Evolutionary conservation across 352 stramenopile genomes (phyloP), one percentile per base, ranked within the genome.

Genomic region (Pythium sp.): DNA sequence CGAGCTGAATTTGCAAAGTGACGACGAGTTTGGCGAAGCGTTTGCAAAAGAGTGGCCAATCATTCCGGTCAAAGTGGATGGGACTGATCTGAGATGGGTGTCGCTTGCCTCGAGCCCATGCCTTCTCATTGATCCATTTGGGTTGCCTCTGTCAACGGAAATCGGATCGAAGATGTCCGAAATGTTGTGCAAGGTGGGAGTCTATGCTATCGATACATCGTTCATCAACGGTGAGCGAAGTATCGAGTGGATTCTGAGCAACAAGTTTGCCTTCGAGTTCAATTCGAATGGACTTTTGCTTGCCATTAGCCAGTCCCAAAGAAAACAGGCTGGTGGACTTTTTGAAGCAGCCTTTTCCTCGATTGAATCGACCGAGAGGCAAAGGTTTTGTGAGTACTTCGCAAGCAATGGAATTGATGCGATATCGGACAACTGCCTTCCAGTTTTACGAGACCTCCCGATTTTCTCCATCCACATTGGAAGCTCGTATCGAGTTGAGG

Each of bases 361-460:
- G 32, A 69, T 75, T 20, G 75, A 68, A 38, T 41, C 41, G 0
- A 55, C 38, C 0, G 77, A 86, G 43, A 69, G 70, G 4, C 75
- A 77, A 34, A 54, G 73, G 26, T 30, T 89, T 32, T 86, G 77
- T 32, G 62, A 77, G 18, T 87, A 81, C 53, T 86, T 89, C 62
- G 67, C 73, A 14, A 62, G 61, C 22, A 84, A 78, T 58, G 74
- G 74, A 3, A 68, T 74, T 58, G 65, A 77, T 38, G 57, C 69
- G 3, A 65, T 86, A 28, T 74, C 75, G n/a, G 71, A 75, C 32
- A 71, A 69, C 30, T 79, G 77, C 26, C 66, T 81, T 32, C 61
- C 70, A 56, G 73, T 72, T 72, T 53, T 88, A 11, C 78, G 75
- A 11, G 80, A 86, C 26, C 74, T 88, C 5, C 78, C 80, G 7